These are phyloP conservation scores for Phyllosticta ampelicida DNA, from an alignment of 2,329 filamentous ascomycete genomes.

Conservation along the genomic window DNA sequence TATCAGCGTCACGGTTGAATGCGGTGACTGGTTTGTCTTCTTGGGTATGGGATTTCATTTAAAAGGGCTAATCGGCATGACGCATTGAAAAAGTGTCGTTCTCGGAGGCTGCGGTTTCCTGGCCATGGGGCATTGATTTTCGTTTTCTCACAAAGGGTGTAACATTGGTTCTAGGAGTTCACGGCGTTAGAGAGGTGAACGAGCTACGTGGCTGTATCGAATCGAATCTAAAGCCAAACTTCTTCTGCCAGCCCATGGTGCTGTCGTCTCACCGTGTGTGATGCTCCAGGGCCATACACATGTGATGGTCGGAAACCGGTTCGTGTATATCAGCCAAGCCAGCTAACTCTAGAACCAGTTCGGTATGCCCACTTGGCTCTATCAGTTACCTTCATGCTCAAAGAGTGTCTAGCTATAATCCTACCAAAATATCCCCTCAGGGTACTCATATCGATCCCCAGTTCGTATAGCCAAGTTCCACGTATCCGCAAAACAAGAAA, in stretches of 20 bases:
- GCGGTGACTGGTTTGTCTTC: constrained; percentile 1
- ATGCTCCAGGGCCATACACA: background rate
- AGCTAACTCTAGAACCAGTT: background rate
- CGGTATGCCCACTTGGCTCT: too few species aligned
- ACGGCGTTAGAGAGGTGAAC: constrained; percentile 10
- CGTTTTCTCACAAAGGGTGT: constrained; percentile 8
- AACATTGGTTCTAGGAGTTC: constrained; percentile 11
- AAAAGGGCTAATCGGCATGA: constrained; percentile 4
- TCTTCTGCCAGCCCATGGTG: background rate
- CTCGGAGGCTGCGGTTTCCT: constrained; percentile 1
- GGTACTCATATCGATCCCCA: too few species aligned
- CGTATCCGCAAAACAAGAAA: too few species aligned
- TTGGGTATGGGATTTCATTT: constrained; percentile 6
- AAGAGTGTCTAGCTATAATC: too few species aligned
- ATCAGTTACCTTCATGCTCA: too few species aligned
- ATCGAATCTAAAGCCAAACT: constrained; percentile 8
- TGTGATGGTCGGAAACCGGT: background rate
- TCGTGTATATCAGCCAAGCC: background rate
- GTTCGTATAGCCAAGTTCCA: too few species aligned
- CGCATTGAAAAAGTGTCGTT: constrained; percentile 3
- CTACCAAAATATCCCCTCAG: too few species aligned
- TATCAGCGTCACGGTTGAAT: constrained; percentile 34
- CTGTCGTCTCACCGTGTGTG: background rate
- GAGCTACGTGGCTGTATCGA: constrained; percentile 9
- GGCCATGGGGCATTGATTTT: constrained; percentile 1